Conservation (phyloP, 225 moss, liverwort and hornwort genomes). For the Neckera pumila region DNA sequence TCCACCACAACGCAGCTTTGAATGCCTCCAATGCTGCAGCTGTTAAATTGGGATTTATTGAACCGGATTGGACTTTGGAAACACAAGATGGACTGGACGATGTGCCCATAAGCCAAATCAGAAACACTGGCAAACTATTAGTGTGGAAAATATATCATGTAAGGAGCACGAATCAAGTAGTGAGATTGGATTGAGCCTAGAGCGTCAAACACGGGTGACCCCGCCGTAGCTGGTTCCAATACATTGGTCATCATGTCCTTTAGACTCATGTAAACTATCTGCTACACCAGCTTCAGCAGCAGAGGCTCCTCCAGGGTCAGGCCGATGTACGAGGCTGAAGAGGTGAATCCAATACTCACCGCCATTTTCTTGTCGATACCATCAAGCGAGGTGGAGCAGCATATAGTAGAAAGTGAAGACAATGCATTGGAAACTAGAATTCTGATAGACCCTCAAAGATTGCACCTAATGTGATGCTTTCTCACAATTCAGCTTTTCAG, state of each 20-base stretch:
- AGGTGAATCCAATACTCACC: conserved; percentile 23
- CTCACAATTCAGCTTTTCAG: neutral
- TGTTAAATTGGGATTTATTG: neutral
- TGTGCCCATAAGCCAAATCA: neutral
- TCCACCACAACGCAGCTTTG: neutral
- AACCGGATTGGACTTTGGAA: neutral
- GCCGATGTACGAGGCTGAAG: conserved; percentile 2
- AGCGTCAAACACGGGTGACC: no score
- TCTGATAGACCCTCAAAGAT: neutral
- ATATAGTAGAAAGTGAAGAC: neutral
- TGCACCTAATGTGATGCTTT: neutral
- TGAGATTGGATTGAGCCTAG: conserved; percentile 7
- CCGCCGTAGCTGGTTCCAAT: no score
- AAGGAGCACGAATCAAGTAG: neutral
- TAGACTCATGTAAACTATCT: no score
- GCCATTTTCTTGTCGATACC: conserved; percentile 30
- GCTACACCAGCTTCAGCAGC: conserved; percentile 8
- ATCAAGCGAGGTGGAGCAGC: neutral
- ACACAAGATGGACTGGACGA: neutral
- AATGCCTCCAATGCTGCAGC: neutral
- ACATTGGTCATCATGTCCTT: no score
- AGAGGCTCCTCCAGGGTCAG: neutral
- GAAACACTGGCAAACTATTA: neutral
- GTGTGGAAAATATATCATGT: neutral
- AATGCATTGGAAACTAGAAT: neutral